Conservation (phyloP, 805 yeast species). For the Spathaspora gorwiae region DNA sequence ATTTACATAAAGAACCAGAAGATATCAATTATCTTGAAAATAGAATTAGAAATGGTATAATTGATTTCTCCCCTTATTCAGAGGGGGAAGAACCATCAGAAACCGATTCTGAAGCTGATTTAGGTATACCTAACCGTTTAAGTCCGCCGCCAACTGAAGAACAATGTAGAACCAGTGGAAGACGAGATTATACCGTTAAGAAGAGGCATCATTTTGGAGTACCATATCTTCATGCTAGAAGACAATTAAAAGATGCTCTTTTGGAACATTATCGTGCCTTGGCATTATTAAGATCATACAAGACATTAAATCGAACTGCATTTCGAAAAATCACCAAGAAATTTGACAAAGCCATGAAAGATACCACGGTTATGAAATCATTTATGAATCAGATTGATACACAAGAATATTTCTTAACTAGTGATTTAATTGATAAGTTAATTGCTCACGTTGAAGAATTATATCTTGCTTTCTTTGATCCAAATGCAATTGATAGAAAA, state of each 20-base stretch:
- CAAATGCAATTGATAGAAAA: constrained; percentile 49
- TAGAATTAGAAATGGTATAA: constrained; percentile 32
- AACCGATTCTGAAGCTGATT: constrained; percentile 6
- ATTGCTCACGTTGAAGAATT: constrained; percentile 61
- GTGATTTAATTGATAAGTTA: constrained; percentile 64
- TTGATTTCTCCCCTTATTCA: constrained; percentile 1
- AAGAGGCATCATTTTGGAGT: constrained; percentile 32
- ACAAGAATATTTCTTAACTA: constrained; percentile 51
- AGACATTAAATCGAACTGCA: constrained; percentile 79
- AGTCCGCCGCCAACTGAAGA: constrained; percentile 12
- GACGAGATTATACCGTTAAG: constrained; percentile 46
- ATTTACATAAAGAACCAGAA: constrained; percentile 10
- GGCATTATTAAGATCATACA: constrained; percentile 65
- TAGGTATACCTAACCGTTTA: background rate
- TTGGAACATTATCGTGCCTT: constrained; percentile 71
- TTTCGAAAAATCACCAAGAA: constrained; percentile 86
- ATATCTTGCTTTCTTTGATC: constrained; percentile 62
- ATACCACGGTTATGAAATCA: constrained; percentile 31
- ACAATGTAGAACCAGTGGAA: constrained; percentile 20
- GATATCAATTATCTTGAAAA: constrained; percentile 35
- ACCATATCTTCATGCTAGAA: constrained; percentile 60
- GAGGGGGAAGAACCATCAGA: constrained; percentile 1
- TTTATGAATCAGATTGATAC: constrained; percentile 58
- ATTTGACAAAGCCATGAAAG: constrained; percentile 69
- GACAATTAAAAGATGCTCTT: constrained; percentile 64